A percentile compares a stretch with the other conserved stretches of the same genome.
phyloP scores from a whole-genome alignment of 2,329 filamentous ascomycete genomes.

The Nakataea oryzae region DNA sequence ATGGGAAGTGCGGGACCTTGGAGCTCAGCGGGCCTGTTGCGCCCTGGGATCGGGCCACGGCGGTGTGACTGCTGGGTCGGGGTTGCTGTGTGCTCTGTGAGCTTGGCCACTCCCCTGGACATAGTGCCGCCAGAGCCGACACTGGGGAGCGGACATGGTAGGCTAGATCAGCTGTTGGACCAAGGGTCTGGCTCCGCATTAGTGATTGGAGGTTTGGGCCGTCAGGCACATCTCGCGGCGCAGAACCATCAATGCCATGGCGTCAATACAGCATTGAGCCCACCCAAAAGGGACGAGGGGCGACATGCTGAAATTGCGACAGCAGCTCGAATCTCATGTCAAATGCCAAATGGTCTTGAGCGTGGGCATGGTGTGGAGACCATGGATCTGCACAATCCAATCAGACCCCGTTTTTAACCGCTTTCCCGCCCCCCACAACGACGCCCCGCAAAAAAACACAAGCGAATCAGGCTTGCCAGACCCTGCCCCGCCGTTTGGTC shows the following conservation, averaged over 20 bases:
- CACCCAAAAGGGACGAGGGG: not conserved
- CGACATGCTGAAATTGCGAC: not conserved
- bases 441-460: not conserved
- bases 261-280: not conserved
- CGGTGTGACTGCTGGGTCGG: not conserved
- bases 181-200: not conserved
- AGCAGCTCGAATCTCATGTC: too few species aligned
- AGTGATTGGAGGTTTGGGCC: not conserved
- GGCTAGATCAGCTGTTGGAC: not conserved
- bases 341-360: not conserved
- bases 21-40: not conserved
- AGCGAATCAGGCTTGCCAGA: not conserved
- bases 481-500: not conserved
- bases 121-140: not conserved
- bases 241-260: not conserved
- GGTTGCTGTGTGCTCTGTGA: not conserved
- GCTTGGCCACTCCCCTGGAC: not conserved
- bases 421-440: not conserved
- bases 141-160: not conserved
- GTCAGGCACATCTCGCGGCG: not conserved
- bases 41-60: not conserved
- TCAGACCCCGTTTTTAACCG: not conserved
- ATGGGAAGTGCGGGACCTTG: not conserved
- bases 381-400: not conserved
- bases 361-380: not conserved